Evolutionary conservation across 805 yeast species (phyloP).

Genomic region (Candida golubevii): DNA sequence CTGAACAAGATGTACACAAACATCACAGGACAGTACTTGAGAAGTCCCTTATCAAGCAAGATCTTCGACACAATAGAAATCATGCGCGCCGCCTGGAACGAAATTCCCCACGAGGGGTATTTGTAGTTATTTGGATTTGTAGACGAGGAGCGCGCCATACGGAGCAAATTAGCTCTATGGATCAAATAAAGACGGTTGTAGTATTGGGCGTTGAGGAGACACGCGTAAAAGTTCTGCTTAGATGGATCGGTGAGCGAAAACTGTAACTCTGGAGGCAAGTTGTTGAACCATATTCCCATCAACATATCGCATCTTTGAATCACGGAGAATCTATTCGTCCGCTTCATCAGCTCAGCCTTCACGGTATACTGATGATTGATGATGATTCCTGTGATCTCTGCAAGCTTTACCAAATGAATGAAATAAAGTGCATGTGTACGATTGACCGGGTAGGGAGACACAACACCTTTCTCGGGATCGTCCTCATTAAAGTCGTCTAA

Average conservation of each 20-base stretch:
- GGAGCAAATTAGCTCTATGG: slow-evolving; percentile 63
- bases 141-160: slow-evolving; percentile 41
- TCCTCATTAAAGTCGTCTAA: slow-evolving; percentile 61
- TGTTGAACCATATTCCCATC: slow-evolving; percentile 72
- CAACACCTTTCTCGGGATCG: slow-evolving; percentile 34
- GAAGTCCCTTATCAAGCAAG: slow-evolving; percentile 45
- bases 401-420: slow-evolving; percentile 59
- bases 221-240: slow-evolving; percentile 53
- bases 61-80: slow-evolving; percentile 60
- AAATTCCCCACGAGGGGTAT: slow-evolving; percentile 76
- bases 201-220: slow-evolving; percentile 62
- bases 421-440: slow-evolving; percentile 51
- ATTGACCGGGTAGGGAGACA: slow-evolving; percentile 42
- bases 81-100: slow-evolving; percentile 78
- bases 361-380: slow-evolving; percentile 67
- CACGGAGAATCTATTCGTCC: slow-evolving; percentile 40
- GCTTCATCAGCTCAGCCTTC: slow-evolving; percentile 53
- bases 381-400: slow-evolving; percentile 68
- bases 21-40: slow-evolving; percentile 53
- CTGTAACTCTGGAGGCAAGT: slow-evolving; percentile 57
- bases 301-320: slow-evolving; percentile 69
- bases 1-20: slow-evolving; percentile 56
- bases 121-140: slow-evolving; percentile 40
- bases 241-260: slow-evolving; percentile 54
- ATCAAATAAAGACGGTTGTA: slow-evolving; percentile 68